These are phyloP conservation scores for Phialophora macrospora DNA, from an alignment of 2,329 filamentous ascomycete genomes.

Conservation along the genomic window DNA sequence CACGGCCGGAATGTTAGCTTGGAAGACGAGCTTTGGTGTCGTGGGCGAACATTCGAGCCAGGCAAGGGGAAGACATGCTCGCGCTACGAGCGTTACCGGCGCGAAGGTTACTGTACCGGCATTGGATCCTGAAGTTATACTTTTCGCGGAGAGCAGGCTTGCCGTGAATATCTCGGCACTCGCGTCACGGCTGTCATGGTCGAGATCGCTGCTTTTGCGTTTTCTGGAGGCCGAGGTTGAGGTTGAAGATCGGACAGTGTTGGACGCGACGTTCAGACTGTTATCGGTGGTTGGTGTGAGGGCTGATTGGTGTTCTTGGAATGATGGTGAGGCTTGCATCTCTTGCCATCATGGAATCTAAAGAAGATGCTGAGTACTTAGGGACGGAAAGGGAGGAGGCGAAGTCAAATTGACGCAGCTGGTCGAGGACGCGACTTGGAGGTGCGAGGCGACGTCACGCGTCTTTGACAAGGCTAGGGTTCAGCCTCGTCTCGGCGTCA, in stretches of 20 bases:
- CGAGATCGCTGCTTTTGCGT: conserved; percentile 29
- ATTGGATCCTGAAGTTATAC: neutral
- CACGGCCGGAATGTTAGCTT: conserved; percentile 28
- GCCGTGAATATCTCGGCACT: neutral
- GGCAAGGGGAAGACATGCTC: conserved; percentile 36
- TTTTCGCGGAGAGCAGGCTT: neutral
- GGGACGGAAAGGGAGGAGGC: neutral
- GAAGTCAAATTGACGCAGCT: neutral
- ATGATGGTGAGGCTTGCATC: conserved; percentile 25
- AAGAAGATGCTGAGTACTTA: neutral
- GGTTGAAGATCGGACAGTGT: neutral
- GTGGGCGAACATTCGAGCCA: conserved; percentile 30
- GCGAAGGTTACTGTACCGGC: conserved; percentile 21
- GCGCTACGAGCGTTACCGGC: conserved; percentile 33
- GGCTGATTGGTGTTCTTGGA: conserved; percentile 11
- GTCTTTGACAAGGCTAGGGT: conserved; percentile 16
- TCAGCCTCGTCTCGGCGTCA: conserved; percentile 15
- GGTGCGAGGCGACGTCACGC: conserved; percentile 3
- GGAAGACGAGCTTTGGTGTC: conserved; percentile 26
- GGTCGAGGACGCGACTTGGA: neutral
- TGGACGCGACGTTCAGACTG: conserved; percentile 21
- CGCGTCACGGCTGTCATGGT: conserved; percentile 8
- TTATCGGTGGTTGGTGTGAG: conserved; percentile 21
- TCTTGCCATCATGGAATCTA: conserved; percentile 28
- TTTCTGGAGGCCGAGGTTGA: conserved; percentile 21